Percentiles rank a stretch among this genome's conserved stretches.
Evolutionary conservation across 164 flowering plant genomes (phyloP).

Genomic region (Chimonanthus salicifolius): DNA sequence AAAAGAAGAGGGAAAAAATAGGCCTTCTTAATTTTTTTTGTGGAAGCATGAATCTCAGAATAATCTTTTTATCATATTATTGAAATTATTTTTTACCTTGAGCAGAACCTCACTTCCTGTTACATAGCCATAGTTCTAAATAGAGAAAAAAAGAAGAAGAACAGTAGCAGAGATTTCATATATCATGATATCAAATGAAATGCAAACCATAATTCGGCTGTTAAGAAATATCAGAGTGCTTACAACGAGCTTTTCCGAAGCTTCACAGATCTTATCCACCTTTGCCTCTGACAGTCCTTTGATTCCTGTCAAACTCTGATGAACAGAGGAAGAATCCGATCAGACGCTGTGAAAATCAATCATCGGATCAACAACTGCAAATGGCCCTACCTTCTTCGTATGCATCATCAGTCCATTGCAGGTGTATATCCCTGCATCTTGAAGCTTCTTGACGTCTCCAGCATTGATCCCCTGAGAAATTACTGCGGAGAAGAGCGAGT

Average conservation of each 20-base stretch:
- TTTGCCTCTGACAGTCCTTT: constrained; percentile 97
- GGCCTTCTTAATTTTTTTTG: not conserved
- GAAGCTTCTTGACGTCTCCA: constrained; percentile 97
- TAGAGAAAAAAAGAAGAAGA: not conserved
- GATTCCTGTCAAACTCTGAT: constrained; percentile 78
- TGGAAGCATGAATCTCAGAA: too few species aligned
- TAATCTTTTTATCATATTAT: too few species aligned
- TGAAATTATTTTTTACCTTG: constrained; percentile 45
- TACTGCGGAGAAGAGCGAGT: constrained; percentile 34
- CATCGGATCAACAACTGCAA: not conserved
- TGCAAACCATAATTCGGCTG: not conserved
- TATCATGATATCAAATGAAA: not conserved
- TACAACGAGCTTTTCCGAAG: constrained; percentile 96
- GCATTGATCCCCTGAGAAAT: constrained; percentile 92
- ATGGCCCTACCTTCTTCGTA: constrained; percentile 71
- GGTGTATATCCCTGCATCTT: constrained; percentile 96
- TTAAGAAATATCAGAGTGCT: constrained; percentile 15
- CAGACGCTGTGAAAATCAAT: not conserved
- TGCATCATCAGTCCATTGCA: constrained; percentile 99
- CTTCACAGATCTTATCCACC: constrained; percentile 98
- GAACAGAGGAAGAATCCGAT: constrained; percentile 2
- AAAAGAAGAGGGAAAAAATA: not conserved
- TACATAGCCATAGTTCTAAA: constrained; percentile 83
- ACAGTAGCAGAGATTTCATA: not conserved
- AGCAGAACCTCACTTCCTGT: constrained; percentile 97